Base-by-base conservation (phyloP, 192 early-diverging fungal species). In the Entomortierella chlamydospora region DNA sequence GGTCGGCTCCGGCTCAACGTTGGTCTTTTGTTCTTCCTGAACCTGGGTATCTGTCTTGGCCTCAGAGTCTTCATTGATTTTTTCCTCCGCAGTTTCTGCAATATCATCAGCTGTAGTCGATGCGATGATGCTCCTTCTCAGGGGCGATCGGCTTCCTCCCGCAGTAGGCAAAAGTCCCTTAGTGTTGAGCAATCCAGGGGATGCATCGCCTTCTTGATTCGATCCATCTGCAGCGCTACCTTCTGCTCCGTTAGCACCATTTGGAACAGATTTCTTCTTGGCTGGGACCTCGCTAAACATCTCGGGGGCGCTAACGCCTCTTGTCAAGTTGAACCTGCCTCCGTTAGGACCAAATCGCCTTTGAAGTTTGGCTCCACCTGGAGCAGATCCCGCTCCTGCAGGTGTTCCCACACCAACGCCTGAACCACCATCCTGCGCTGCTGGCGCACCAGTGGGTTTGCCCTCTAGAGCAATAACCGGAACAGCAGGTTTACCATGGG, bases 231-330 rank as follows among this genome's bases (percentile, higher is more conserved):
- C 56, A 23, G 54, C 57, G n/a, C 17, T 51, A 39, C 61, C 60
- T 8, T 57, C 56, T 5, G 56, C 43, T 12, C 53, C 70, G n/a
- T 50, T 51, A 2, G 59, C 74, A 52, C n/a, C n/a, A n/a, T 68
- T 53, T 43, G 49, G 11, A 9, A 31, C 52, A 15, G 57, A 23
- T 66, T 79, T 79, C 76, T 79, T 79, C 62, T 61, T 64, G 55
- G 63, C 26, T 0, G 68, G 54, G 4, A 70, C 53, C 57, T 70
- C 76, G 13, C 61, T 70, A 50, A 79, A 79, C 76, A 79, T 70
- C 57, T 79, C 76, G 18, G 76, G 76, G 1, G 76, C 76, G 61
- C 76, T 79, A 13, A 79, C 76, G 42, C 68, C 68, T 37, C 76
- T 63, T 30, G 68, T 59, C 54, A 79, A 52, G 22, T 52, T 59